Evolutionary conservation across 192 early-diverging fungal species (phyloP), one percentile per base, ranked within the genome.

Genomic region (Linnemannia exigua): DNA sequence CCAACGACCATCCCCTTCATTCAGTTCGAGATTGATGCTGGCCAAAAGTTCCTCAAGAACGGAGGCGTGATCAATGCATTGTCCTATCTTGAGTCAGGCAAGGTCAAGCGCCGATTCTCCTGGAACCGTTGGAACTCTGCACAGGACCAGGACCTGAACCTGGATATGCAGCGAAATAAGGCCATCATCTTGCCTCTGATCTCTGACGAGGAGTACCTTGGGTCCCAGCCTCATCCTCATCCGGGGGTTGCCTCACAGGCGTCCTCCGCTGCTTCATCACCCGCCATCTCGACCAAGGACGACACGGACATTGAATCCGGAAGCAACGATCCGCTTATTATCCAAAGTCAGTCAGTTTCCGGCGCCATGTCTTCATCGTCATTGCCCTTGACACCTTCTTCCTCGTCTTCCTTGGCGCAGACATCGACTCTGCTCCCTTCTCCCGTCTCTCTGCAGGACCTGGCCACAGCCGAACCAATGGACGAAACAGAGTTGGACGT

Each of bases 1-100:
- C 84, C 84, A 3, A 86, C 77, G 8, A 86, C 84, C 19, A 86
- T 86, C 37, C 84, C 84, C 9, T 86, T 80, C 58, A 74, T 86
- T 25, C 74, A 86, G 44, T 86, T 79, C 51, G 84, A 86, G 31
- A 58, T 77, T 9, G 63, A 52, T 17, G 78, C 83, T 1, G 83
- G 83, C 47, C 83, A 85, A 72, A 85, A 85, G 67, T 85, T 85
- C 35, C 83, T 85, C 73, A 85, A 79, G 83, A 85, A 79, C 61
- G 77, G 83, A 22, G 83, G 83, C 44, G 83, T 85, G 2, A 58
- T 85, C 25, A 85, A 85, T 66, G 83, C 83, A 6, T 15, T 79
- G 25, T 69, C 83, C 54, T 85, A 85, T 20, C 77, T 85, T 17
- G 83, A 85, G 7, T 52, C 83, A 3, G 74, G 74, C 16, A 85